Evolutionary conservation across 441 rosid species (phyloP).

Genomic region (Gossypium schwendimanii): DNA sequence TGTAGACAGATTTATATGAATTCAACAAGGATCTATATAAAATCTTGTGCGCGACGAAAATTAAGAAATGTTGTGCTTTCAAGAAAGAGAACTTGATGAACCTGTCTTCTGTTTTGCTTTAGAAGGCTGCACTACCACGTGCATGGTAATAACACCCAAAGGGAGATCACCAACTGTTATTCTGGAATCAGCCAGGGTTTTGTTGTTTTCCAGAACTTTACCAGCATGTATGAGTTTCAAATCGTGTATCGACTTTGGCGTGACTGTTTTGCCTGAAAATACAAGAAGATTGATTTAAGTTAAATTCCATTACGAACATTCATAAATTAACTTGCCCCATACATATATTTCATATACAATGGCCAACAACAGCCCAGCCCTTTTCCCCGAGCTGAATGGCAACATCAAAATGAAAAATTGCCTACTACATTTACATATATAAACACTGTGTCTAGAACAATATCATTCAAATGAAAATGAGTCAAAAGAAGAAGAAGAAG

Average conservation of each 20-base stretch:
- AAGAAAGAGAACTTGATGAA: constrained; percentile 11
- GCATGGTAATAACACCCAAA: constrained; percentile 35
- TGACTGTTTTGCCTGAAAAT: constrained; percentile 26
- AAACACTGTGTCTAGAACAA: neutral
- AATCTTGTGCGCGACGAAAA: neutral
- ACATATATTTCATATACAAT: neutral
- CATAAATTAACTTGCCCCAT: neutral
- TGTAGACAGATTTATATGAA: neutral
- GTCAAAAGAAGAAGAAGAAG: neutral
- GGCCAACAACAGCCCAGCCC: neutral
- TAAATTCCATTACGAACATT: neutral
- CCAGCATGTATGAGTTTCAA: constrained; percentile 47
- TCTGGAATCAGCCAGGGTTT: constrained; percentile 38
- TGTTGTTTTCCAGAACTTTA: constrained; percentile 39
- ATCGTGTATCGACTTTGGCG: constrained; percentile 37
- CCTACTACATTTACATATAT: neutral
- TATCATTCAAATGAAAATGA: neutral
- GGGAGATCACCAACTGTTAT: constrained; percentile 28
- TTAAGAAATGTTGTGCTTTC: neutral
- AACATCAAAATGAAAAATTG: neutral
- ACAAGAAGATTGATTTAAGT: constrained; percentile 4
- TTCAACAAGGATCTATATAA: neutral
- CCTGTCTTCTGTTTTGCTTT: constrained; percentile 31
- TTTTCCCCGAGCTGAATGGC: neutral
- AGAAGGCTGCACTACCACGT: constrained; percentile 36